Evolutionary conservation across 306 rosid species (phyloP).

Genomic region (Prunus armeniaca): DNA sequence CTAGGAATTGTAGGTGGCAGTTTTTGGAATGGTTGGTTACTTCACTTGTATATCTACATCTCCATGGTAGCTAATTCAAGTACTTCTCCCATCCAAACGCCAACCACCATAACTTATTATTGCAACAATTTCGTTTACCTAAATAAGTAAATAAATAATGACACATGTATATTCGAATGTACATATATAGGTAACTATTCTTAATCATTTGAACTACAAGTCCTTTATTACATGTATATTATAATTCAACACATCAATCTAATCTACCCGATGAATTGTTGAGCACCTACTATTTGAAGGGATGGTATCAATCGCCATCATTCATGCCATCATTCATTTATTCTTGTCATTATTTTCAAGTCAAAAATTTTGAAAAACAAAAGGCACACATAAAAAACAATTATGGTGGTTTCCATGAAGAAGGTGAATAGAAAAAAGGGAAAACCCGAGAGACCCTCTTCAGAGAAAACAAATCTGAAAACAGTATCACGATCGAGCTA

Average conservation of each 20-base stretch:
- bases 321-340: not conserved
- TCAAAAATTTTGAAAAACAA: too few species aligned
- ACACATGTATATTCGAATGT: too few species aligned
- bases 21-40: not conserved
- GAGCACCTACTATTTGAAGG: not conserved
- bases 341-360: not conserved
- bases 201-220: too few species aligned
- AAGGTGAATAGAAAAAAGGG: not conserved
- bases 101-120: conserved; percentile 1
- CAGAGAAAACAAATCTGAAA: too few species aligned
- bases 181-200: too few species aligned
- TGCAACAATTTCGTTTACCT: not conserved
- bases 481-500: too few species aligned
- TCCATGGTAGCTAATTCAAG: not conserved
- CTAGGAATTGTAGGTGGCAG: not conserved
- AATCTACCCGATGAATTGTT: not conserved
- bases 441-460: too few species aligned
- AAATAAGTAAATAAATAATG: not conserved
- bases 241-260: too few species aligned
- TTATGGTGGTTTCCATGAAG: not conserved
- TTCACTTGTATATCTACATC: not conserved
- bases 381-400: not conserved
- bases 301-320: not conserved
- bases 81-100: not conserved
- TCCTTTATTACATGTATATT: too few species aligned